Evolutionary conservation across 345 rosid genomes (phyloP).

Genomic region (Kernera saxatilis): DNA sequence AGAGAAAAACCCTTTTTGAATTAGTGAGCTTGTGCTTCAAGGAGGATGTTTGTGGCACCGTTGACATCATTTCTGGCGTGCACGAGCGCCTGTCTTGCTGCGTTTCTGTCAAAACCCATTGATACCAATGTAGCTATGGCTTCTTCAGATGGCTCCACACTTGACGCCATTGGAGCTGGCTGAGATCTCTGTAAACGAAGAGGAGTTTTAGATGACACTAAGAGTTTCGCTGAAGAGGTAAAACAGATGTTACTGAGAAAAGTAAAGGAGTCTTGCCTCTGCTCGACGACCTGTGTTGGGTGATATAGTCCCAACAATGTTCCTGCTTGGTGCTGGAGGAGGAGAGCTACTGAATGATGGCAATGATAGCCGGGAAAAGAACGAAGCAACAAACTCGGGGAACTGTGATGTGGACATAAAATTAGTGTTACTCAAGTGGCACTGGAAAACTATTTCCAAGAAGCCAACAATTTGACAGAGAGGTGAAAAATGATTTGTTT

Average conservation of each 20-base stretch:
- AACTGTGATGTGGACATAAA: constrained; percentile 43
- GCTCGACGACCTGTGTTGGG: constrained; percentile 49
- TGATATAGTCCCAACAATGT: constrained; percentile 29
- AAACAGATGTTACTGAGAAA: background rate
- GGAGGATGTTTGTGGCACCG: constrained; percentile 90
- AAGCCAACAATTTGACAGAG: background rate
- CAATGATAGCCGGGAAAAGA: constrained; percentile 67
- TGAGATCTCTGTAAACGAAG: constrained; percentile 51
- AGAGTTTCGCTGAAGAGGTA: background rate
- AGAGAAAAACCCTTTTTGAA: background rate
- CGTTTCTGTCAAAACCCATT: constrained; percentile 88
- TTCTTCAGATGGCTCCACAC: constrained; percentile 60
- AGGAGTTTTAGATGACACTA: constrained; percentile 1
- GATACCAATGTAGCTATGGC: constrained; percentile 61
- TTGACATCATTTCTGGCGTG: constrained; percentile 83
- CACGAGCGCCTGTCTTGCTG: constrained; percentile 88
- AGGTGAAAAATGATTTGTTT: background rate
- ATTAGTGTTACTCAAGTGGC: constrained; percentile 8
- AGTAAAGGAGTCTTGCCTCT: constrained; percentile 47
- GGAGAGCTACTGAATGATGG: constrained; percentile 50
- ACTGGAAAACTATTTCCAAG: background rate
- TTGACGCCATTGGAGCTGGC: constrained; percentile 39
- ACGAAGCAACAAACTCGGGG: constrained; percentile 65
- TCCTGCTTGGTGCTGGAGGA: constrained; percentile 54
- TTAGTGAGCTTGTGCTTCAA: constrained; percentile 74